Percentiles rank a stretch among this genome's conserved stretches.
These are phyloP conservation scores for Volvox africanus DNA, from an alignment of 139 green algal species.

Conservation along the genomic window DNA sequence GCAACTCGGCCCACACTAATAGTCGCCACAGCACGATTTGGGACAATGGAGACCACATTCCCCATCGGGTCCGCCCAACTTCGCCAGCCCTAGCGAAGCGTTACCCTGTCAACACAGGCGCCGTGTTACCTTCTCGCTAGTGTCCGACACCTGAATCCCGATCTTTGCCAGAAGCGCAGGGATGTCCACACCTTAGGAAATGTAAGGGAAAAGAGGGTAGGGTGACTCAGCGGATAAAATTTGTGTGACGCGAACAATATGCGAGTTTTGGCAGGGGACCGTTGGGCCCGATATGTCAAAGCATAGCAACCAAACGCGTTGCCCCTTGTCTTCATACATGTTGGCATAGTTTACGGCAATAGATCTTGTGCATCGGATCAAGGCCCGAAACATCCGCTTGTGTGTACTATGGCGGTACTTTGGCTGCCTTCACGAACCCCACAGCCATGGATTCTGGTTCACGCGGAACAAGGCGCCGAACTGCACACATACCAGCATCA, in stretches of 20 bases:
- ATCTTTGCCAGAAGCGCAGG: conserved; percentile 78
- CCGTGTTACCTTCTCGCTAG: conserved; percentile 70
- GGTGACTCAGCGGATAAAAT: not conserved
- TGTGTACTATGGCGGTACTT: too few relatives aligned
- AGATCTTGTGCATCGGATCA: too few relatives aligned
- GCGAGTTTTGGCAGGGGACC: too few relatives aligned
- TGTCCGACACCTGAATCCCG: conserved; percentile 84
- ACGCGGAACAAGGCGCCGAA: not conserved
- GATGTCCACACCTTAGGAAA: conserved; percentile 88
- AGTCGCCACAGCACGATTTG: too few relatives aligned
- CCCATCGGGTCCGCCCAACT: too few relatives aligned
- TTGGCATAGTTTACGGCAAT: not conserved
- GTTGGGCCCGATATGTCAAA: not conserved
- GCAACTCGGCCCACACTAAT: too few relatives aligned
- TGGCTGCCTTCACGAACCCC: not conserved
- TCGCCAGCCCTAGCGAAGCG: too few relatives aligned
- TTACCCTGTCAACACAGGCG: too few relatives aligned
- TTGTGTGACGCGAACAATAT: too few relatives aligned
- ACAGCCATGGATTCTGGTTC: too few relatives aligned
- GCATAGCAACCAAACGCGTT: not conserved
- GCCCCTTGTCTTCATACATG: not conserved
- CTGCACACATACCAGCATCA: conserved; percentile 64
- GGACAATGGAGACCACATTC: too few relatives aligned
- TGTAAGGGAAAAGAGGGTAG: not conserved
- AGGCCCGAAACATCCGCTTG: too few relatives aligned